These are phyloP conservation scores for Fusarium pseudocircinatum DNA, from an alignment of 2,329 filamentous ascomycete species.

Conservation along the genomic window DNA sequence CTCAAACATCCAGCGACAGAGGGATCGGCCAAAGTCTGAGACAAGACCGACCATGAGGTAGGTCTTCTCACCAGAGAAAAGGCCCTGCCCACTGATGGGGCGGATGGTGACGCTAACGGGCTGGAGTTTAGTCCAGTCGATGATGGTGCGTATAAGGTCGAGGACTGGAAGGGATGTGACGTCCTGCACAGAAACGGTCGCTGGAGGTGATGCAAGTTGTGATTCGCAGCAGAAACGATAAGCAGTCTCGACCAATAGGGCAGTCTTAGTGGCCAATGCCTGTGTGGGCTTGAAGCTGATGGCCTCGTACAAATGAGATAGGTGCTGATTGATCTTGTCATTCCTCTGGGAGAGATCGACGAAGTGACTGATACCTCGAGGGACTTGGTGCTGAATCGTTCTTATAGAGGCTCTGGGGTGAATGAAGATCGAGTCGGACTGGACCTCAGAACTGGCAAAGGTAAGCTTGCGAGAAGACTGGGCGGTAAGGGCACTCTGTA, in stretches of 20 bases:
- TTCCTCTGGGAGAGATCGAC: neutral
- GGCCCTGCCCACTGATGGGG: neutral
- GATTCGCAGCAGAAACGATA: too few species aligned
- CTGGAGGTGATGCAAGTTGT: neutral
- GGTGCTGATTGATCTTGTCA: neutral
- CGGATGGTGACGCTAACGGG: neutral
- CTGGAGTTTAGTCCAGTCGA: neutral
- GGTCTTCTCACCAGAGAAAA: neutral
- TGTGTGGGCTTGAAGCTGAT: neutral
- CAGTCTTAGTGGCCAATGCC: neutral
- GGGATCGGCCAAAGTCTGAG: neutral
- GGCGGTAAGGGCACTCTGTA: neutral
- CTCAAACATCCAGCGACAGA: neutral
- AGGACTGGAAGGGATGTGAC: neutral
- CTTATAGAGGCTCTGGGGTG: neutral
- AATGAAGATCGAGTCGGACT: neutral
- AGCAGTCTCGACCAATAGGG: neutral
- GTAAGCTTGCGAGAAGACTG: neutral
- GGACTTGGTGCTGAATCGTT: neutral
- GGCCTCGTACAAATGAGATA: neutral
- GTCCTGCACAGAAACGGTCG: neutral
- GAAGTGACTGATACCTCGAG: neutral
- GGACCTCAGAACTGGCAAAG: neutral
- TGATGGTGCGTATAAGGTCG: neutral
- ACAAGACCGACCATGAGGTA: conserved; percentile 5